Conservation (phyloP, 2,329 filamentous ascomycete genomes). For the Diatrype stigma region DNA sequence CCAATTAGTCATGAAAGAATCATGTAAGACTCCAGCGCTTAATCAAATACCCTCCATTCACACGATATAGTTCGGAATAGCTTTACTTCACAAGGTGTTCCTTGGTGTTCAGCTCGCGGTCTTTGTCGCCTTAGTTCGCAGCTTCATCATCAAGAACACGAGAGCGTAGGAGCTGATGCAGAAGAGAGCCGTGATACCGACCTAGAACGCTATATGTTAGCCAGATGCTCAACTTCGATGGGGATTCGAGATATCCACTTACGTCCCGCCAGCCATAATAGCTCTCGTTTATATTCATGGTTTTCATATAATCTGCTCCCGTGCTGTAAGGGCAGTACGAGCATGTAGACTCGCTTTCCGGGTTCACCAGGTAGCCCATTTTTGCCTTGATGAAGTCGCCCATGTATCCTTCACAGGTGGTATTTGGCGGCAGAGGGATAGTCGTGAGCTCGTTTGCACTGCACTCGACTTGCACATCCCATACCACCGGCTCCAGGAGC, state of each 20-base stretch:
- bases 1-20: too few species aligned
- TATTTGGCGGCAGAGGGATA: conserved; percentile 51
- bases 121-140: conserved; percentile 44
- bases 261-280: conserved; percentile 16
- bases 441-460: conserved; percentile 57
- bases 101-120: conserved; percentile 12
- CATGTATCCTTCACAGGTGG: conserved; percentile 55
- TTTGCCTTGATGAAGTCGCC: conserved; percentile 35
- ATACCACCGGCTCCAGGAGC: conserved; percentile 58
- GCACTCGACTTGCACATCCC: conserved; percentile 55
- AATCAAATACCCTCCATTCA: too few species aligned
- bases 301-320: conserved; percentile 12
- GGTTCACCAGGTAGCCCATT: conserved; percentile 35
- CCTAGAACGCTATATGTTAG: not conserved
- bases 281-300: conserved; percentile 13
- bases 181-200: conserved; percentile 37
- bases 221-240: conserved; percentile 1
- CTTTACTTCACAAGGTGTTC: too few species aligned
- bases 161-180: conserved; percentile 36
- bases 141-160: conserved; percentile 45
- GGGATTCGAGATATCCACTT: too few species aligned
- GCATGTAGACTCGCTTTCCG: conserved; percentile 2
- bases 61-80: too few species aligned
- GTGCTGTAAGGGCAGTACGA: conserved; percentile 13
- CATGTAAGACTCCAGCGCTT: too few species aligned